Conservation (phyloP, 768 basidiomycete species). For the Xerocomellus chrysenteron region DNA sequence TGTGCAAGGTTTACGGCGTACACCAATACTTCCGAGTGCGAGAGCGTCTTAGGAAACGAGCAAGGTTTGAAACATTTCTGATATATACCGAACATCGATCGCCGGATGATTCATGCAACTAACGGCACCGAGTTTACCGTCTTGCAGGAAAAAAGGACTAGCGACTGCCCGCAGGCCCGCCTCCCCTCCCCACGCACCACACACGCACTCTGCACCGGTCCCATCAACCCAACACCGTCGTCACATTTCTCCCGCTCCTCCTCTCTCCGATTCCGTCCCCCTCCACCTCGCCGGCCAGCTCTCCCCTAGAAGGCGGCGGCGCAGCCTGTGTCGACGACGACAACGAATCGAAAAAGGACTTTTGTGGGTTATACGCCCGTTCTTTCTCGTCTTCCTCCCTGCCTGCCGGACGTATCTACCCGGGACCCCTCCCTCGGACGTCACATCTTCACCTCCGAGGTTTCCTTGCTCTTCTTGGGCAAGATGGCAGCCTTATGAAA, state of each 20-base stretch:
- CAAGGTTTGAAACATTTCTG: too few species aligned
- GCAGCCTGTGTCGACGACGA: constrained; percentile 47
- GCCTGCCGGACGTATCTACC: constrained; percentile 16
- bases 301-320: constrained; percentile 35
- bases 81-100: not conserved
- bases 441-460: constrained; percentile 30
- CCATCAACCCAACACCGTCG: constrained; percentile 78
- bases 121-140: too few species aligned
- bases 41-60: too few species aligned
- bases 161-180: constrained; percentile 22
- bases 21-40: too few species aligned
- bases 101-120: not conserved
- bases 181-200: constrained; percentile 72
- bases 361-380: constrained; percentile 69
- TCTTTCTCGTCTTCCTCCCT: constrained; percentile 41
- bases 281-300: constrained; percentile 43
- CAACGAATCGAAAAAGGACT: constrained; percentile 79
- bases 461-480: constrained; percentile 34
- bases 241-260: constrained; percentile 85
- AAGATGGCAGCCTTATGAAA: constrained; percentile 72
- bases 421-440: constrained; percentile 34
- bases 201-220: constrained; percentile 61
- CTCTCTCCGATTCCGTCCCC: constrained; percentile 69
- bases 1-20: too few species aligned
- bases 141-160: constrained; percentile 7